Conservation (phyloP, 352 stramenopile genomes). For the Blastocystis sp. region DNA sequence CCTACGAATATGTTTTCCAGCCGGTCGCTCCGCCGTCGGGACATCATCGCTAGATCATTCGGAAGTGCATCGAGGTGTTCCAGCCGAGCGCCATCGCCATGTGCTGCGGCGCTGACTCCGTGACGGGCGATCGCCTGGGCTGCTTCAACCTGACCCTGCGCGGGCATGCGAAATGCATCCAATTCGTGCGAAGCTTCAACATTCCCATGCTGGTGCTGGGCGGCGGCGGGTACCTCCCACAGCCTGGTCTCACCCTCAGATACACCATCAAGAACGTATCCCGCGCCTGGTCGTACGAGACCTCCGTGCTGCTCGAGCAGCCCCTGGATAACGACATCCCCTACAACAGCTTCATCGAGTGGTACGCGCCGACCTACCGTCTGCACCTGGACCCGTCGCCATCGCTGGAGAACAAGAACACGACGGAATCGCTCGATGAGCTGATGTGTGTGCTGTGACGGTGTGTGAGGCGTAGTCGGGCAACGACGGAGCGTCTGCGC, state of each 20-base stretch:
- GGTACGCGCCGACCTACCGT: slow-evolving; percentile 94
- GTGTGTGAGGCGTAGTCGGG: slow-evolving; percentile 8
- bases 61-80: slow-evolving; percentile 77
- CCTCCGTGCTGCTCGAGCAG: slow-evolving; percentile 83
- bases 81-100: slow-evolving; percentile 87
- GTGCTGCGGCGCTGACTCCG: slow-evolving; percentile 92
- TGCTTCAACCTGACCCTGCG: slow-evolving; percentile 93
- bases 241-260: background rate
- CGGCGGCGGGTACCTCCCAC: slow-evolving; percentile 73
- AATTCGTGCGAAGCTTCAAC: slow-evolving; percentile 82
- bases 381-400: slow-evolving; percentile 90
- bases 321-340: slow-evolving; percentile 88
- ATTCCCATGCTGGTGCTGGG: slow-evolving; percentile 80
- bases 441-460: slow-evolving; percentile 71
- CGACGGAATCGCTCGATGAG: slow-evolving; percentile 82
- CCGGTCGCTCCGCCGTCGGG: slow-evolving; percentile 73
- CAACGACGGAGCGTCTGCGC: slow-evolving; percentile 79
- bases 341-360: slow-evolving; percentile 99
- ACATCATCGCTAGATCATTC: slow-evolving; percentile 18
- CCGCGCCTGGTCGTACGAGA: slow-evolving; percentile 94
- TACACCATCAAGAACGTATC: slow-evolving; percentile 84
- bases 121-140: slow-evolving; percentile 91
- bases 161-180: slow-evolving; percentile 77
- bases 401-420: slow-evolving; percentile 98
- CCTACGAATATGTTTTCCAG: slow-evolving; percentile 92